A percentile compares a stretch with the other conserved stretches of the same genome.
phyloP scores from a whole-genome alignment of 2,329 filamentous ascomycete species.

The Bisporella sp. region DNA sequence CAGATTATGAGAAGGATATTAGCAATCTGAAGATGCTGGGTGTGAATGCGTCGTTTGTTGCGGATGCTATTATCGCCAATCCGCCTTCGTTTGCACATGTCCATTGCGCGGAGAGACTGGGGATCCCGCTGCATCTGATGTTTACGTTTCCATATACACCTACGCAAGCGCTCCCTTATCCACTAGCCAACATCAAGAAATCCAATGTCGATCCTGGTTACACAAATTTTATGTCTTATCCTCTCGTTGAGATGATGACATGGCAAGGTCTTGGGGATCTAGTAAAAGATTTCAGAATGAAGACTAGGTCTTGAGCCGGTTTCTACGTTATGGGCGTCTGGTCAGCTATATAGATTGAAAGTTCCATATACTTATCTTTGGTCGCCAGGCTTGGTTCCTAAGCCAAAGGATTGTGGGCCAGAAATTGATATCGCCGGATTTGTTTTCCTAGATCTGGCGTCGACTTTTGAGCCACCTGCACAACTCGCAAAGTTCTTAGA shows the following conservation, averaged over 20 bases:
- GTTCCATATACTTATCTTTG: conserved; percentile 38
- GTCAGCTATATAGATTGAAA: conserved; percentile 62
- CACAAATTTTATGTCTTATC: conserved; percentile 60
- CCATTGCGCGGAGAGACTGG: conserved; percentile 72
- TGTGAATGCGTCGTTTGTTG: conserved; percentile 53
- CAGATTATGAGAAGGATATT: conserved; percentile 58
- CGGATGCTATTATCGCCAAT: conserved; percentile 80
- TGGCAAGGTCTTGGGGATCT: conserved; percentile 76
- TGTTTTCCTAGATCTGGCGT: conserved; percentile 61
- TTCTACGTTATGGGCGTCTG: conserved; percentile 72
- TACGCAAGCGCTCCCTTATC: conserved; percentile 61
- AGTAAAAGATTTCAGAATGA: conserved; percentile 76
- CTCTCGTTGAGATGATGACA: conserved; percentile 60
- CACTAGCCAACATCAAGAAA: conserved; percentile 55
- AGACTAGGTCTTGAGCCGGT: conserved; percentile 68
- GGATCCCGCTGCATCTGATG: conserved; percentile 76
- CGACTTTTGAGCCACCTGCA: conserved; percentile 54
- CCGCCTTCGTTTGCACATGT: conserved; percentile 73
- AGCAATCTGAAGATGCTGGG: conserved; percentile 60
- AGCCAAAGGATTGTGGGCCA: conserved; percentile 31
- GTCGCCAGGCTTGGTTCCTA: conserved; percentile 31
- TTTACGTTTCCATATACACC: conserved; percentile 77
- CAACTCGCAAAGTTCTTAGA: conserved; percentile 58
- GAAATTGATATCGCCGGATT: conserved; percentile 47
- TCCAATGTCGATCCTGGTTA: conserved; percentile 52